Percentiles rank a stretch among this genome's conserved stretches.
These are phyloP conservation scores for Kwoniella sp. DNA, from an alignment of 768 basidiomycete genomes.

Conservation along the genomic window DNA sequence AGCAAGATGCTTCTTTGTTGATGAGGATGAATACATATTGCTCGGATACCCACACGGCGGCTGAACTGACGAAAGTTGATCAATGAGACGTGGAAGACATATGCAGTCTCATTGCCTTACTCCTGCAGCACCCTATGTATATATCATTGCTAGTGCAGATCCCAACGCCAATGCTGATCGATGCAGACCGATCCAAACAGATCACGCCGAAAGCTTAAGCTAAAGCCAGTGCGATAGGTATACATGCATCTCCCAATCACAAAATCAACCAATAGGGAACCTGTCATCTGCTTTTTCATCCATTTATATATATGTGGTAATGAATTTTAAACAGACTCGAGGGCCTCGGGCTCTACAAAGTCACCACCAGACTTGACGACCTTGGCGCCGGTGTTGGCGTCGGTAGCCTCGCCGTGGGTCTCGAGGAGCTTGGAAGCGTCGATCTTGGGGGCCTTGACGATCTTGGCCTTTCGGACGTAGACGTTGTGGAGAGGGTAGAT, in stretches of 20 bases:
- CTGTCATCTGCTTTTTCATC: neutral
- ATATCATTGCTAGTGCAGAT: no score
- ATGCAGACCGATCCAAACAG: no score
- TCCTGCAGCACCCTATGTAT: no score
- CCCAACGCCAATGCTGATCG: no score
- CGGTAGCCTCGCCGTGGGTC: constrained; percentile 91
- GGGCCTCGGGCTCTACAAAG: constrained; percentile 96
- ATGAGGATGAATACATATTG: no score
- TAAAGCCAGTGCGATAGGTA: constrained; percentile 25
- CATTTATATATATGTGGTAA: neutral
- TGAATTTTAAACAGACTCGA: constrained; percentile 73
- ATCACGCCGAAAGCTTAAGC: no score
- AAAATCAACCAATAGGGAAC: constrained; percentile 4
- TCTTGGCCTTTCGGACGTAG: constrained; percentile 98
- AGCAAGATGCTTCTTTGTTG: no score
- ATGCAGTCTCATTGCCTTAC: no score
- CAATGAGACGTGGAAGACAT: no score
- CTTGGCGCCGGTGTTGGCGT: constrained; percentile 85
- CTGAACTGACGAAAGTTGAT: no score
- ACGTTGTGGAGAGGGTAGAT: constrained; percentile 99
- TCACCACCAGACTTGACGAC: constrained; percentile 71
- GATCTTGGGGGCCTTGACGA: constrained; percentile 96
- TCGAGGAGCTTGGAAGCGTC: constrained; percentile 94
- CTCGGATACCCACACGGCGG: no score
- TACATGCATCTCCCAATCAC: constrained; percentile 34